A percentile compares a stretch with the other conserved stretches of the same genome.
Evolutionary conservation across 352 stramenopile genomes (phyloP).

Genomic region (Aphanomyces euteiches): DNA sequence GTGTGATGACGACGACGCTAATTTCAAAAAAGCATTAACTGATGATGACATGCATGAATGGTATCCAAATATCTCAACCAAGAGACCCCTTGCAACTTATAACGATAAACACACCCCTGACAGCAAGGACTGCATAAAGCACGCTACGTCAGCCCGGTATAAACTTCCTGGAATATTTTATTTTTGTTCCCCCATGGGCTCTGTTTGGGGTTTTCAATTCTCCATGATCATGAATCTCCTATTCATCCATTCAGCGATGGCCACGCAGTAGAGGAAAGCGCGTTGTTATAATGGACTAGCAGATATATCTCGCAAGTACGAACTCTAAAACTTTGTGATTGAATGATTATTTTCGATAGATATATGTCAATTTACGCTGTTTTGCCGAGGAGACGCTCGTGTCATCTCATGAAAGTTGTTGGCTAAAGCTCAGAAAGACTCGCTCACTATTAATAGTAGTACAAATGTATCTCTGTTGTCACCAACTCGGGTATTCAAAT

Average conservation of each 20-base stretch:
- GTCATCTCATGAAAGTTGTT: too few relatives aligned
- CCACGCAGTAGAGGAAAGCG: not conserved
- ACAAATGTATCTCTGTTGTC: too few relatives aligned
- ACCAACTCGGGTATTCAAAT: too few relatives aligned
- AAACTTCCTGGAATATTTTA: not conserved
- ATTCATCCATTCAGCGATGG: not conserved
- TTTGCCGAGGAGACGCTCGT: too few relatives aligned
- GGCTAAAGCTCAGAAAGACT: too few relatives aligned
- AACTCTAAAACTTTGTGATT: too few relatives aligned
- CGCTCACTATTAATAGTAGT: too few relatives aligned
- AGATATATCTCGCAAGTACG: not conserved
- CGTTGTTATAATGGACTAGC: not conserved
- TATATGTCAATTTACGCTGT: too few relatives aligned
- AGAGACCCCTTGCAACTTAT: not conserved
- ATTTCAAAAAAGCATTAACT: not conserved
- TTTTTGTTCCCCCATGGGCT: constrained; percentile 2
- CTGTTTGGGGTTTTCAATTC: not conserved
- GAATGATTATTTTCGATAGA: too few relatives aligned
- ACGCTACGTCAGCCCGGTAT: not conserved
- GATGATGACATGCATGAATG: not conserved
- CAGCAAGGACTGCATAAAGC: not conserved
- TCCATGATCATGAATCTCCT: not conserved
- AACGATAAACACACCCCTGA: not conserved
- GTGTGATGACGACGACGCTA: not conserved
- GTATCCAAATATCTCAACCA: not conserved